These are phyloP conservation scores for Hypoxylon rickii DNA, from an alignment of 495 filamentous ascomycete species.

Conservation along the genomic window DNA sequence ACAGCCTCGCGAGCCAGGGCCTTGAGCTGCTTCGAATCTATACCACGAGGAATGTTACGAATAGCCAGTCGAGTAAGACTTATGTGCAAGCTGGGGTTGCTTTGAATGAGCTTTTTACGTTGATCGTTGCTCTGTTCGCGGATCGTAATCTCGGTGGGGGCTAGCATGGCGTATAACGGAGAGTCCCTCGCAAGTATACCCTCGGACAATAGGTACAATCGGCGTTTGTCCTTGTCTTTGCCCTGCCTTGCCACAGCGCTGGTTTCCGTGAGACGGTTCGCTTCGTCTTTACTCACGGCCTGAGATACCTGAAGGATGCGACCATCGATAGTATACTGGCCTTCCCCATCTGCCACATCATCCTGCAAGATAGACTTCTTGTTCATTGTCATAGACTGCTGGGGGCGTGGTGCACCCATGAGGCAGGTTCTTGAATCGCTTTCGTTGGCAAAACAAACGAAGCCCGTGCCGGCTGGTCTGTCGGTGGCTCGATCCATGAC, in stretches of 20 bases:
- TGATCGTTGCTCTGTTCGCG: slow-evolving; percentile 86
- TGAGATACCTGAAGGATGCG: slow-evolving; percentile 81
- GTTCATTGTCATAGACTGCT: slow-evolving; percentile 47
- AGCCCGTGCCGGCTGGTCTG: slow-evolving; percentile 87
- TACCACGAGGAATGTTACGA: slow-evolving; percentile 84
- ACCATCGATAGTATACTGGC: slow-evolving; percentile 86
- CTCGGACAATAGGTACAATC: slow-evolving; percentile 85
- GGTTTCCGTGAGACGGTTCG: slow-evolving; percentile 71
- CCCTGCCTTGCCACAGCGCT: slow-evolving; percentile 65
- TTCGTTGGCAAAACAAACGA: slow-evolving; percentile 85
- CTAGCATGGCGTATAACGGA: slow-evolving; percentile 72
- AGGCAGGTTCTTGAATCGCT: slow-evolving; percentile 76
- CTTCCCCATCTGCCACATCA: slow-evolving; percentile 72
- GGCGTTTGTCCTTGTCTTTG: slow-evolving; percentile 86
- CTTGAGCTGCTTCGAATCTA: slow-evolving; percentile 89
- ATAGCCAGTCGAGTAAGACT: slow-evolving; percentile 91
- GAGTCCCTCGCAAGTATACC: slow-evolving; percentile 76
- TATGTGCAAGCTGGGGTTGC: slow-evolving; percentile 86
- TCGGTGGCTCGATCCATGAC: slow-evolving; percentile 85
- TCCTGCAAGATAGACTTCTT: slow-evolving; percentile 85
- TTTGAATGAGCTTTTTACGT: slow-evolving; percentile 84
- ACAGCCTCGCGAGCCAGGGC: slow-evolving; percentile 85
- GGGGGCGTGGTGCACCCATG: slow-evolving; percentile 66
- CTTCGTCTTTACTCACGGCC: slow-evolving; percentile 81
- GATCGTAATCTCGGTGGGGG: slow-evolving; percentile 81